phyloP scores from a whole-genome alignment of 2,329 filamentous ascomycete genomes.

The Nothopassalora personata region DNA sequence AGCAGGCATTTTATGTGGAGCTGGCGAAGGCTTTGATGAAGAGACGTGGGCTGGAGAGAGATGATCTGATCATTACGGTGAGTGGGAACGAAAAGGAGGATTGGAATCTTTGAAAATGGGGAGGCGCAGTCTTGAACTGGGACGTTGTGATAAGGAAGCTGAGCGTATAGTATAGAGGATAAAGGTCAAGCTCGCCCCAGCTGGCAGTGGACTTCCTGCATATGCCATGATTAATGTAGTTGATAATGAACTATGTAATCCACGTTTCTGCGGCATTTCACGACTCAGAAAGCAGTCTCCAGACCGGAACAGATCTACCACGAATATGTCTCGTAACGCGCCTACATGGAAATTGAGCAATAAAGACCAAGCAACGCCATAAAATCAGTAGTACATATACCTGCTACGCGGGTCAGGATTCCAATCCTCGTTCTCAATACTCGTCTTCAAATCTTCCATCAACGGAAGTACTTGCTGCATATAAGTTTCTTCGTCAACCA shows the following conservation, averaged over 20 bases:
- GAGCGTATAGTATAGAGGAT: no score
- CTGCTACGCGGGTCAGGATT: constrained; percentile 34
- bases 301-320: neutral
- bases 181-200: no score
- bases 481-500: constrained; percentile 35
- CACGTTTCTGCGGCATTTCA: no score
- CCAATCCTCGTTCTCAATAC: constrained; percentile 35
- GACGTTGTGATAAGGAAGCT: constrained; percentile 11
- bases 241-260: no score
- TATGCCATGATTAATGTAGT: no score
- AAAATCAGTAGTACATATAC: constrained; percentile 15
- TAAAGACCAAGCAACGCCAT: neutral
- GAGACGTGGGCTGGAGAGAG: constrained; percentile 21
- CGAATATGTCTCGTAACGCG: neutral
- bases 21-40: constrained; percentile 23
- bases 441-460: constrained; percentile 32
- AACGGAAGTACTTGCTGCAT: constrained; percentile 35
- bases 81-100: constrained; percentile 27
- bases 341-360: neutral
- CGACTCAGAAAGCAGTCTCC: neutral
- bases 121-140: constrained; percentile 30
- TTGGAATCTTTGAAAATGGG: constrained; percentile 32
- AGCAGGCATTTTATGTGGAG: constrained; percentile 24
- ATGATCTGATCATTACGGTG: constrained; percentile 29
- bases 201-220: no score